phyloP scores from a whole-genome alignment of 2,329 filamentous ascomycete species.

The Raffaelea ambrosiae region DNA sequence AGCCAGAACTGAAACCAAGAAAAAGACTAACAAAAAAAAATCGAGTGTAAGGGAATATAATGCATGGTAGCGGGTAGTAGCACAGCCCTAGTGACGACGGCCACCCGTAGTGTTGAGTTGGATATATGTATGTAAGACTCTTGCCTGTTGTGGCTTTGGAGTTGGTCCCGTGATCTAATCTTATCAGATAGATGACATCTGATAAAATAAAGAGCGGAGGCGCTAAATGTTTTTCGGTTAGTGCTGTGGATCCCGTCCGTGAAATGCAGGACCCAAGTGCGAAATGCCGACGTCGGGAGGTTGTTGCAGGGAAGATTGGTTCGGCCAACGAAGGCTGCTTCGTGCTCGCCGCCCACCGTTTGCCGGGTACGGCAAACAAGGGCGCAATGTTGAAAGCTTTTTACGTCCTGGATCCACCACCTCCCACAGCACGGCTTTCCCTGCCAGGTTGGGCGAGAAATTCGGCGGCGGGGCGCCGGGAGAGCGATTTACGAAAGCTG shows the following conservation, averaged over 20 bases:
- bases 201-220: not conserved
- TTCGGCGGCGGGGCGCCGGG: too few relatives aligned
- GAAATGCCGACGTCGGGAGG: not conserved
- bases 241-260: not conserved
- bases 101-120: not conserved
- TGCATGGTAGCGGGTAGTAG: not conserved
- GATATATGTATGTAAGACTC: not conserved
- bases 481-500: too few relatives aligned
- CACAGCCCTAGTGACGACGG: not conserved
- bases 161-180: not conserved
- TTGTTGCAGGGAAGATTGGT: too few relatives aligned
- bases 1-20: not conserved
- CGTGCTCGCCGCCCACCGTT: too few relatives aligned
- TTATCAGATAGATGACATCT: not conserved
- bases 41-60: too few relatives aligned
- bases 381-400: not conserved
- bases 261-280: not conserved
- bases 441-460: too few relatives aligned
- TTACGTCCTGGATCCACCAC: not conserved
- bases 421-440: too few relatives aligned
- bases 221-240: not conserved
- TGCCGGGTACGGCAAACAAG: not conserved
- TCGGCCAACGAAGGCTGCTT: not conserved
- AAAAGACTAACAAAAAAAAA: too few relatives aligned
- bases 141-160: not conserved